These are phyloP conservation scores for Gossypium bickii DNA, from an alignment of 345 rosid species.

Conservation along the genomic window DNA sequence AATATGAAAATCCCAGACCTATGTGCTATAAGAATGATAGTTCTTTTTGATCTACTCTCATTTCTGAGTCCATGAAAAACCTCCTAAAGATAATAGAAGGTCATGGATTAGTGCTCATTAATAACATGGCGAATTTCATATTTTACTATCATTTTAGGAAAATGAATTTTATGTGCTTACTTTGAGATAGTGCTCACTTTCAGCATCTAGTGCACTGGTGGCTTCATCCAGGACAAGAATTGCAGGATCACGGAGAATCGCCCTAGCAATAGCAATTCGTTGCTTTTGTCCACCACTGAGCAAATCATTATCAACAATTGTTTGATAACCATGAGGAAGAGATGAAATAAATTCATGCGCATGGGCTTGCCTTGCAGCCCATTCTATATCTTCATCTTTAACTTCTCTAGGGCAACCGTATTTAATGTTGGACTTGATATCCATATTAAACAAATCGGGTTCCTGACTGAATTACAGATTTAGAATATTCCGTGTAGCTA, in stretches of 20 bases:
- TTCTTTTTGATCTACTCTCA: slow-evolving; percentile 25
- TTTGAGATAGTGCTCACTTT: slow-evolving; percentile 40
- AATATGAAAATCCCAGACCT: slow-evolving; percentile 21
- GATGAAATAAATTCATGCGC: slow-evolving; percentile 61
- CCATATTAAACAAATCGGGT: slow-evolving; percentile 41
- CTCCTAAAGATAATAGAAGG: slow-evolving; percentile 17
- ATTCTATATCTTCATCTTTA: slow-evolving; percentile 31
- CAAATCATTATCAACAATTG: slow-evolving; percentile 46
- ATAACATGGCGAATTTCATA: not conserved
- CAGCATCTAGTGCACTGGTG: slow-evolving; percentile 52
- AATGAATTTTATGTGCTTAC: slow-evolving; percentile 14
- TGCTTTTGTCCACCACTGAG: slow-evolving; percentile 61
- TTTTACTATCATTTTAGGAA: not conserved
- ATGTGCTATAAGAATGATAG: slow-evolving; percentile 41
- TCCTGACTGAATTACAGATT: slow-evolving; percentile 30
- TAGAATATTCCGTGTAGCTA: not conserved
- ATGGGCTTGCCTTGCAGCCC: slow-evolving; percentile 49
- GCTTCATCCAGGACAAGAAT: slow-evolving; percentile 58
- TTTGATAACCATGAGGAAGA: slow-evolving; percentile 59
- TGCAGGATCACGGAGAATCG: slow-evolving; percentile 49
- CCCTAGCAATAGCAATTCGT: slow-evolving; percentile 54
- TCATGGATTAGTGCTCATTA: not conserved
- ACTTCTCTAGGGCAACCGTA: slow-evolving; percentile 37
- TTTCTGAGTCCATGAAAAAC: slow-evolving; percentile 26
- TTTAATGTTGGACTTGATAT: slow-evolving; percentile 41